A percentile compares a stretch with the other conserved stretches of the same genome.
Conservation (phyloP, 2,329 filamentous ascomycete genomes). For the Allantophomopsis cytisporea region DNA sequence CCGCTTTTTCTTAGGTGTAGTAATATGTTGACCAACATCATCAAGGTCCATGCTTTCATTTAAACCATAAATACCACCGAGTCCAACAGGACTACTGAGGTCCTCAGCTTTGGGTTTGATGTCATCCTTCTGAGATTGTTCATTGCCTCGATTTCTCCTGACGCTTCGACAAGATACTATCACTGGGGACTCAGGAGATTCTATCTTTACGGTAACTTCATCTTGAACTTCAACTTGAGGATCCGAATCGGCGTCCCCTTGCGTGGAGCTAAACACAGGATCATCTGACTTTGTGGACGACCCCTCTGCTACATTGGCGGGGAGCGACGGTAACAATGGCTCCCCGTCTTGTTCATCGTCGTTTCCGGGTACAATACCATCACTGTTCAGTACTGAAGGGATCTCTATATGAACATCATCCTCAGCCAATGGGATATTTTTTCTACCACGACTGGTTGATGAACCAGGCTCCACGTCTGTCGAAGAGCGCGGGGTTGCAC, state of each 20-base stretch:
- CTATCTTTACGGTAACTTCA: neutral
- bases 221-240: neutral
- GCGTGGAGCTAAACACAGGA: conserved; percentile 12
- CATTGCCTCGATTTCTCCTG: conserved; percentile 9
- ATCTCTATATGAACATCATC: conserved; percentile 3
- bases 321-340: conserved; percentile 2
- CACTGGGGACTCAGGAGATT: conserved; percentile 10
- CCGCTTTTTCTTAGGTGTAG: conserved; percentile 18
- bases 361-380: neutral
- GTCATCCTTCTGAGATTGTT: conserved; percentile 1
- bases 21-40: conserved; percentile 19
- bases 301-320: too few relatives aligned
- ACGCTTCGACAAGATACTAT: conserved; percentile 11
- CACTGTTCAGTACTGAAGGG: too few relatives aligned
- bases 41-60: conserved; percentile 20
- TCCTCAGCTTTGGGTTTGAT: conserved; percentile 14
- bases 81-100: conserved; percentile 14
- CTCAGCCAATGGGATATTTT: neutral
- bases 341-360: neutral
- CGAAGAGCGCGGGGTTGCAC: neutral
- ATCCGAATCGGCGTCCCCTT: conserved; percentile 6
- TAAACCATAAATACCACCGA: conserved; percentile 7
- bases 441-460: neutral
- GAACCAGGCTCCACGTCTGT: neutral
- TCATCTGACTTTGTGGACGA: neutral